Evolutionary conservation across 306 rosid species (phyloP), one percentile per base, ranked within the genome.

Genomic region (Quercus berberidifolia): DNA sequence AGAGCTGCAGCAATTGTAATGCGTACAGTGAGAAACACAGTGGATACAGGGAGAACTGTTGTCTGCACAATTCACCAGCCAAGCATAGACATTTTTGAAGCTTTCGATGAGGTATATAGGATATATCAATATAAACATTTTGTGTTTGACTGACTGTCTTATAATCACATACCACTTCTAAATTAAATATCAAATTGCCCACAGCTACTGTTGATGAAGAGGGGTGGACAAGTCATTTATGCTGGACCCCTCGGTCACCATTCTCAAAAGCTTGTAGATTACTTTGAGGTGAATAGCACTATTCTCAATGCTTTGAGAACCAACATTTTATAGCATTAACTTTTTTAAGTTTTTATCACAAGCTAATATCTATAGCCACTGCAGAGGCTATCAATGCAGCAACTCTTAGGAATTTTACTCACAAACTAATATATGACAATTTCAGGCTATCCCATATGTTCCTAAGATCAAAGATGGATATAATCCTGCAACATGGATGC

Each of bases 51-150:
- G 19, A 64, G 89, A 79, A 88, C 91, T 58, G 84, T 88, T 17
- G 89, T 84, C 78, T 88, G 91, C 86, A 86, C 91, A 75, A 88
- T 88, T 86, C 89, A 88, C 82, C 89, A 88, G 80, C 91, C 91
- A 74, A 86, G 89, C 85, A 86, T 86, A 52, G 91, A 88, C 84
- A 79, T 88, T 76, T 88, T 86, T 80, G 89, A 88, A 79, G 65
- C 86, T 71, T 88, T 88, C 38, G 89, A 88, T 68, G 91, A 88
- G 91, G 91, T 86, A 75, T 15, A 12, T 38, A 62, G 28, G 67
- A 26, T 76, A 81, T 74, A 52, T 69, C 46, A 43, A 55, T 52
- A 23, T 52, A 30, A 69, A 21, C 30, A 65, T 76, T 76, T 73
- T 26, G 4, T 43, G 21, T 63, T 35, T 49, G 74, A 26, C 1